These are phyloP conservation scores for Aspergillus biplanus DNA, from an alignment of 495 filamentous ascomycete species.

Conservation along the genomic window DNA sequence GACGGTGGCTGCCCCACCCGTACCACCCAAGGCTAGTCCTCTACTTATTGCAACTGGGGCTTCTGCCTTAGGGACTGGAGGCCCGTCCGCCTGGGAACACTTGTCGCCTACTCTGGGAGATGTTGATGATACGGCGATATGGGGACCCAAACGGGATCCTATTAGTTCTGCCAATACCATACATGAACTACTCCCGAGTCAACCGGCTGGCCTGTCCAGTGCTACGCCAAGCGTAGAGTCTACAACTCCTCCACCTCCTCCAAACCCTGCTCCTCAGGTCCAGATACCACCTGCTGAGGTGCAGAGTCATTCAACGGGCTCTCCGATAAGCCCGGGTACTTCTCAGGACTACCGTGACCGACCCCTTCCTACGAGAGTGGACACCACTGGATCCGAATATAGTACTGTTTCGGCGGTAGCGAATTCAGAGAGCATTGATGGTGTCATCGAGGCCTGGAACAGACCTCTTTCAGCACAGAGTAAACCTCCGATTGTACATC, in stretches of 20 bases:
- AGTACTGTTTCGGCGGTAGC: slow-evolving; percentile 28
- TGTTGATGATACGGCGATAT: slow-evolving; percentile 38
- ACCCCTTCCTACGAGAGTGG: slow-evolving; percentile 28
- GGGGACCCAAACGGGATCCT: slow-evolving; percentile 27
- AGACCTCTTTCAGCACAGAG: slow-evolving; percentile 31
- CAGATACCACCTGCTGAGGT: neutral
- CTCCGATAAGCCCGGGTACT: slow-evolving; percentile 34
- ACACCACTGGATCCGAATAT: slow-evolving; percentile 33
- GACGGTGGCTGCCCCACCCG: slow-evolving; percentile 23
- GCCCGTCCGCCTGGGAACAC: slow-evolving; percentile 66
- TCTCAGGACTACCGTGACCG: slow-evolving; percentile 22
- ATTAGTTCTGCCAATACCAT: slow-evolving; percentile 22
- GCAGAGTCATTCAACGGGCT: slow-evolving; percentile 11
- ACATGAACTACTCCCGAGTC: slow-evolving; percentile 16
- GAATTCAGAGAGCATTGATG: slow-evolving; percentile 45
- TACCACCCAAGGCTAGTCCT: slow-evolving; percentile 29
- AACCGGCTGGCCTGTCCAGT: slow-evolving; percentile 4
- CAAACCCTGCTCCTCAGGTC: neutral
- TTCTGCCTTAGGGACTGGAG: slow-evolving; percentile 55
- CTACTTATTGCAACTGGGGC: slow-evolving; percentile 27
- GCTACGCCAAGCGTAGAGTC: slow-evolving; percentile 5
- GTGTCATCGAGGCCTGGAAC: slow-evolving; percentile 50
- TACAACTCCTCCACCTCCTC: slow-evolving; percentile 9
- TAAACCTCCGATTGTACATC: slow-evolving; percentile 9
- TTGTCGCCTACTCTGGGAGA: slow-evolving; percentile 43